Percentiles rank a stretch among this genome's conserved stretches.
These are phyloP conservation scores for Ogataea ganodermae DNA, from an alignment of 805 yeast species.

Conservation along the genomic window DNA sequence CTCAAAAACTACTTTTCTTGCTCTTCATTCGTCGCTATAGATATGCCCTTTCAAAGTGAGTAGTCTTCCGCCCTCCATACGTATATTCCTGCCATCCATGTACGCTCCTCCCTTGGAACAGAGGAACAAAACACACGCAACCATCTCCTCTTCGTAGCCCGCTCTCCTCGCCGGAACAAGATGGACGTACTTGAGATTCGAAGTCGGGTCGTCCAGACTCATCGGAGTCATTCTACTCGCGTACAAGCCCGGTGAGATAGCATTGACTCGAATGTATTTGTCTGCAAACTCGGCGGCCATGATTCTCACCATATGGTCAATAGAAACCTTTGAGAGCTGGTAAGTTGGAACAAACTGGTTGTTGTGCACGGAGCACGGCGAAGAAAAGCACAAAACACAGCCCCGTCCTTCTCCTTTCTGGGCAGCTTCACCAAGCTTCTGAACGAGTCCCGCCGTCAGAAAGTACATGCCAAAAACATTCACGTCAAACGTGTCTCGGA, in stretches of 20 bases:
- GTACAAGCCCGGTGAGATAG: conserved; percentile 28
- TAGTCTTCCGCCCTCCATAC: conserved; percentile 29
- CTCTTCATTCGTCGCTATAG: conserved; percentile 24
- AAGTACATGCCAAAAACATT: conserved; percentile 30
- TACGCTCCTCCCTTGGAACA: conserved; percentile 30
- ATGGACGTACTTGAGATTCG: conserved; percentile 22
- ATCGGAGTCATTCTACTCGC: conserved; percentile 29
- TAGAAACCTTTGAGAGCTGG: conserved; percentile 24
- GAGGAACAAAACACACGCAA: conserved; percentile 21
- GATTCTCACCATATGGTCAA: conserved; percentile 30
- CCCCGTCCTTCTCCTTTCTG: conserved; percentile 27
- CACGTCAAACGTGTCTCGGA: conserved; percentile 25
- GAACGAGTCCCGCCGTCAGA: conserved; percentile 25
- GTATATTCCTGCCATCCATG: conserved; percentile 26
- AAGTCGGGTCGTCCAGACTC: conserved; percentile 22
- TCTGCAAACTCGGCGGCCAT: conserved; percentile 32
- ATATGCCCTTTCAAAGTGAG: conserved; percentile 27
- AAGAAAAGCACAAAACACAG: conserved; percentile 26
- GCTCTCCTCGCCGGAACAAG: conserved; percentile 27
- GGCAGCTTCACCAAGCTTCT: conserved; percentile 27
- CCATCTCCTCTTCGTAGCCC: conserved; percentile 26
- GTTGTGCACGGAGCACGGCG: conserved; percentile 26
- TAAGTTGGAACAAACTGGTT: conserved; percentile 29
- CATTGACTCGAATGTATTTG: conserved; percentile 27
- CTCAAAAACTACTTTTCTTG: no score